Evolutionary conservation across 495 filamentous ascomycete genomes (phyloP).

Genomic region (Aspergillus nidulans): DNA sequence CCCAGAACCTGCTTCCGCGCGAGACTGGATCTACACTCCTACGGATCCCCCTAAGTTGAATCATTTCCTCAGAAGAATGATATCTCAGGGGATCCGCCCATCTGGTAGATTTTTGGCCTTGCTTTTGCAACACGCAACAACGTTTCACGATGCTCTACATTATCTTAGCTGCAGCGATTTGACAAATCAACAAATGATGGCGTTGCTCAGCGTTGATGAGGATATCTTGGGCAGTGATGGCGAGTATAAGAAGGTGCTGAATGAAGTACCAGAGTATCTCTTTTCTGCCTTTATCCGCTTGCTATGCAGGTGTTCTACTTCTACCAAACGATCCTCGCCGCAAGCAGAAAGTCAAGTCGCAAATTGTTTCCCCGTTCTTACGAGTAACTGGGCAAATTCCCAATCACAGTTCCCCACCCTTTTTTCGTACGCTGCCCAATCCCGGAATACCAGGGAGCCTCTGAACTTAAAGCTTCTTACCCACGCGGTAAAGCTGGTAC

Average conservation of each 20-base stretch:
- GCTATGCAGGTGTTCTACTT: slow-evolving; percentile 31
- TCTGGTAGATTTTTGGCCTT: slow-evolving; percentile 39
- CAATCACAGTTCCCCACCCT: slow-evolving; percentile 16
- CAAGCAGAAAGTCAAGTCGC: slow-evolving; percentile 23
- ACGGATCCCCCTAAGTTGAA: slow-evolving; percentile 51
- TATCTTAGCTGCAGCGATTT: slow-evolving; percentile 38
- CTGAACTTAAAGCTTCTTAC: slow-evolving; percentile 31
- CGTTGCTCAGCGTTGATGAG: slow-evolving; percentile 27
- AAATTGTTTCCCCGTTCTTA: slow-evolving; percentile 31
- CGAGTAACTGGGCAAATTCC: slow-evolving; percentile 5
- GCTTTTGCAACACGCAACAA: slow-evolving; percentile 42
- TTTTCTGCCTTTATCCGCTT: slow-evolving; percentile 49
- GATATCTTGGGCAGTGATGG: slow-evolving; percentile 14
- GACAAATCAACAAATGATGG: slow-evolving; percentile 28
- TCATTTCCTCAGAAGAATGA: slow-evolving; percentile 52
- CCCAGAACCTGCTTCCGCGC: slow-evolving; percentile 51
- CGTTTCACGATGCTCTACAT: slow-evolving; percentile 34
- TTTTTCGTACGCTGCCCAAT: slow-evolving; percentile 17
- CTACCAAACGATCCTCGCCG: neutral
- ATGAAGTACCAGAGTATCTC: slow-evolving; percentile 34
- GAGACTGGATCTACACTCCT: slow-evolving; percentile 54
- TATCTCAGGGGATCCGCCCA: slow-evolving; percentile 41
- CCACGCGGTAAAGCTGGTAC: slow-evolving; percentile 42
- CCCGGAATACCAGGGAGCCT: slow-evolving; percentile 6
- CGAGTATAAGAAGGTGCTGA: slow-evolving; percentile 19